Conservation (phyloP, 352 stramenopile genomes). For the Phytophthora constricta region DNA sequence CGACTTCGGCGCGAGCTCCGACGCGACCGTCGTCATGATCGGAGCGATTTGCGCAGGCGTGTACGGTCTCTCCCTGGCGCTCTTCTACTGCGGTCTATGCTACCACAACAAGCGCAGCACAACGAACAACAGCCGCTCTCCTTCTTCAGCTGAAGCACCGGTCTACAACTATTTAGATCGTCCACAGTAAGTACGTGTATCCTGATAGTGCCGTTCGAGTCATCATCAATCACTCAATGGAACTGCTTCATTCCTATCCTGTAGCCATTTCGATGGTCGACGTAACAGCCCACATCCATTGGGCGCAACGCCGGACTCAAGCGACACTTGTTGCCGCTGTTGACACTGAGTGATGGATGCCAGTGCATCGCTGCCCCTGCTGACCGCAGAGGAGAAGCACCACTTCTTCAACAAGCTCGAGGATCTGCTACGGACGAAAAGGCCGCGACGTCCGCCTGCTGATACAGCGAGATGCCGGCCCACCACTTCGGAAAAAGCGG, state of each 20-base stretch:
- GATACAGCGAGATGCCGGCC: not conserved
- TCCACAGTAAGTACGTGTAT: not conserved
- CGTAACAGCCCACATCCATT: not conserved
- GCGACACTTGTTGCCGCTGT: slow-evolving; percentile 5
- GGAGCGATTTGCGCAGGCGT: slow-evolving; percentile 46
- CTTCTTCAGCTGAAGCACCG: not conserved
- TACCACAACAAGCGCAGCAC: slow-evolving; percentile 5
- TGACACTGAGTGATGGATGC: slow-evolving; percentile 30
- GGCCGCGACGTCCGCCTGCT: slow-evolving; percentile 20
- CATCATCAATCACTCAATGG: not conserved
- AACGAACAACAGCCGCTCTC: not conserved
- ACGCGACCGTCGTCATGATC: slow-evolving; percentile 44
- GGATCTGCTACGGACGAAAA: slow-evolving; percentile 35
- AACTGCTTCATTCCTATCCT: not conserved
- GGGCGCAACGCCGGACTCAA: not conserved
- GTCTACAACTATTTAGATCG: not conserved
- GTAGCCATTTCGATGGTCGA: not conserved
- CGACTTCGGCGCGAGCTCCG: slow-evolving; percentile 59
- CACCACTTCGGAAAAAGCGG: slow-evolving; percentile 2
- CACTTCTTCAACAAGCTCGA: slow-evolving; percentile 58
- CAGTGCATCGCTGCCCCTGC: slow-evolving; percentile 27
- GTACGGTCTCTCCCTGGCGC: slow-evolving; percentile 34
- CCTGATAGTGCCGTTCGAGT: not conserved
- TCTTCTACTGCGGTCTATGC: slow-evolving; percentile 36
- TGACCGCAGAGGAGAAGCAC: slow-evolving; percentile 48